phyloP scores from a whole-genome alignment of 2,329 filamentous ascomycete species.

The Claviceps sp. region DNA sequence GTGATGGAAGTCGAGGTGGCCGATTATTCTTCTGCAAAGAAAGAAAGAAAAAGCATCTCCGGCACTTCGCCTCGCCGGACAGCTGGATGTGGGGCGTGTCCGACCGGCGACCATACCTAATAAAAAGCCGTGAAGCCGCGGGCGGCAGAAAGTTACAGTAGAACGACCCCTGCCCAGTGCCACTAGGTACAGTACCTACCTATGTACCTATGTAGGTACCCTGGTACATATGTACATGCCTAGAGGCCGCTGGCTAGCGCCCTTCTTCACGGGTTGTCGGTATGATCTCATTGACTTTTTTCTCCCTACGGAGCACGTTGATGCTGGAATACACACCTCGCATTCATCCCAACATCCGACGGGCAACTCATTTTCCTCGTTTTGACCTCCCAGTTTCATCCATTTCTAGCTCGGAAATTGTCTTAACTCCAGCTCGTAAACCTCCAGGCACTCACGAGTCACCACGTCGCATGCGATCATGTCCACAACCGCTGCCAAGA shows the following conservation, averaged over 20 bases:
- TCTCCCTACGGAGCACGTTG: too few species aligned
- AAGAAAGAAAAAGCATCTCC: too few species aligned
- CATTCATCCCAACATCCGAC: not conserved
- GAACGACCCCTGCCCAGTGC: not conserved
- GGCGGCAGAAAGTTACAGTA: too few species aligned
- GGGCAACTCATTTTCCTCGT: not conserved
- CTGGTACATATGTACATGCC: too few species aligned
- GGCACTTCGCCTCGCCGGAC: not conserved
- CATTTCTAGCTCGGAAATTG: too few species aligned
- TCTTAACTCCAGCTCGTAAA: not conserved
- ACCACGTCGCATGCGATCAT: conserved; percentile 21
- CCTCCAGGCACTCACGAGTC: not conserved
- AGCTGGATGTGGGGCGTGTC: not conserved
- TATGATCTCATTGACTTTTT: conserved; percentile 1
- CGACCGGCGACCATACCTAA: too few species aligned
- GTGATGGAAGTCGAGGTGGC: too few species aligned
- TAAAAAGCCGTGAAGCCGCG: not conserved
- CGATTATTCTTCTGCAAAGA: too few species aligned
- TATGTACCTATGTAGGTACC: too few species aligned
- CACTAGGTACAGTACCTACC: too few species aligned
- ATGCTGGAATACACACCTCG: not conserved
- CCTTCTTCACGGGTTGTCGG: not conserved
- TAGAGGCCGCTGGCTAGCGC: not conserved
- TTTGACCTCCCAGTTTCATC: not conserved
- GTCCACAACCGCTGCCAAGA: conserved; percentile 44